Evolutionary conservation across 495 filamentous ascomycete species (phyloP), one percentile per base, ranked within the genome.

Genomic region (Neurospora tetrasperma): DNA sequence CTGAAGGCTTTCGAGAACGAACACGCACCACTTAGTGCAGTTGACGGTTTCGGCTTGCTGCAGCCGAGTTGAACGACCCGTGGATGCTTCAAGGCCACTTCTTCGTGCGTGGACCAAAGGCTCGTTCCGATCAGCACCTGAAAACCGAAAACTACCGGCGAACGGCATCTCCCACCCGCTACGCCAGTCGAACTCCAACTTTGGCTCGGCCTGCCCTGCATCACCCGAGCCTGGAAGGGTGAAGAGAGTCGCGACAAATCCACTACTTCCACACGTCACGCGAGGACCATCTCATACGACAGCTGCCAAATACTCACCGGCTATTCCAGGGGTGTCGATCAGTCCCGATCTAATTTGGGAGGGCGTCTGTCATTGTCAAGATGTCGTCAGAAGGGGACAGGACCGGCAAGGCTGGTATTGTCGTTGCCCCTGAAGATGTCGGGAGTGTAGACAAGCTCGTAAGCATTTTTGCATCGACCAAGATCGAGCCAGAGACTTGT

Each of bases 331-430:
- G 54, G 54, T 66, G 54, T 66, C 14, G 54, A 66, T 66, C 54
- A 66, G 54, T 35, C 31, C 54, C 14, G 27, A 66, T 27, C 18
- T 9, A 18, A 35, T 3, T 18, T 18, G 54, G 14, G 27, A 31
- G 16, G 14, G 27, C 12, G 27, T 16, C 23, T 66, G 14, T 18
- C 27, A 54, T 46, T 62, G 72, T 78, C 79, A 79, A 42, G 71
- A 85, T 85, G 83, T 76, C 80, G 43, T 76, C 75, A 70, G 75
- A 74, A 72, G 35, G 68, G 42, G 73, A 71, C 18, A 72, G 74
- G 73, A 83, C 82, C 71, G 85, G 85, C 79, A 85, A 83, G 81
- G 83, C 83, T 76, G 85, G 84, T 75, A 78, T 85, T 69, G 82
- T 86, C 72, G 80, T 79, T 75, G 82, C 85, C 72, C 76, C 82